A percentile compares a stretch with the other conserved stretches of the same genome.
Conservation (phyloP, 139 green algal species). For the Volvox reticuliferus region DNA sequence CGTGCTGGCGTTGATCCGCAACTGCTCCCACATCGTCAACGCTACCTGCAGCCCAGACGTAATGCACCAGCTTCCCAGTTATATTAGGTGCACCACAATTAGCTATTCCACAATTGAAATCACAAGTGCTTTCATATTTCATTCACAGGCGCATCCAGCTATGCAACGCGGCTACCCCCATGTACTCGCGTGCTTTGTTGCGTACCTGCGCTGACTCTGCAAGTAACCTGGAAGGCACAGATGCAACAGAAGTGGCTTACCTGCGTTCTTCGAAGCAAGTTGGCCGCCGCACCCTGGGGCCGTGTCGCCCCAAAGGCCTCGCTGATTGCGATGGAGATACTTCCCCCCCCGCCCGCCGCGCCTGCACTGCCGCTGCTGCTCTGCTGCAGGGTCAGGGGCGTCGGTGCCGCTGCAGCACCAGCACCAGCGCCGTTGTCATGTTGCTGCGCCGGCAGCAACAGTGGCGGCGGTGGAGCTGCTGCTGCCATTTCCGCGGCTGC, state of each 20-base stretch:
- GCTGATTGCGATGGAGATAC: not conserved
- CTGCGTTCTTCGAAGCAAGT: constrained; percentile 18
- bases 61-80: too few species aligned
- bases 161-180: too few species aligned
- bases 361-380: constrained; percentile 42
- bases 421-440: not conserved
- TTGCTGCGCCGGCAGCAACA: not conserved
- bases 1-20: constrained; percentile 76
- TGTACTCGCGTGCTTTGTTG: too few species aligned
- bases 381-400: not conserved
- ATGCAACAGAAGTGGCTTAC: not conserved
- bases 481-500: not conserved
- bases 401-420: not conserved
- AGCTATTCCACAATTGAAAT: too few species aligned
- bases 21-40: constrained; percentile 74
- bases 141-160: too few species aligned
- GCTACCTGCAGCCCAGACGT: constrained; percentile 35
- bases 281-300: not conserved
- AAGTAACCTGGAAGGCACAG: too few species aligned
- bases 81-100: too few species aligned
- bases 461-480: not conserved
- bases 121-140: too few species aligned
- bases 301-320: constrained; percentile 2
- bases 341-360: not conserved
- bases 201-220: too few species aligned